Conservation (phyloP, 768 basidiomycete genomes). For the Tricholomella constricta region DNA sequence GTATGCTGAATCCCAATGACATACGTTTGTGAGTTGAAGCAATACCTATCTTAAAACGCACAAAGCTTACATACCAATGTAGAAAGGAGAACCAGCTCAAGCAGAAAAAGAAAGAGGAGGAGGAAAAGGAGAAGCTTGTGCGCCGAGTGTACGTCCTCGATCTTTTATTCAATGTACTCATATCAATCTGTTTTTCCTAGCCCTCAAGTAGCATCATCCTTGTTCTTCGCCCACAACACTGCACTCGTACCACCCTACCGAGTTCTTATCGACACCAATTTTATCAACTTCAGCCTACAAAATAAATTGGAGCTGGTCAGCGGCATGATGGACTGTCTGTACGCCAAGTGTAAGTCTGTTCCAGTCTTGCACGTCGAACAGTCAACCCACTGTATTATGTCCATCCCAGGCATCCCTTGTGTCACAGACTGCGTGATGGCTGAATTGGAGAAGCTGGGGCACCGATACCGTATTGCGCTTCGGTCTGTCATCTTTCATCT, state of each 20-base stretch:
- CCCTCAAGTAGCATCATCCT: constrained; percentile 83
- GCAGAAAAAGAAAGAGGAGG: constrained; percentile 82
- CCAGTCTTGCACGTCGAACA: neutral
- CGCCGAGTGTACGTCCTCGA: constrained; percentile 69
- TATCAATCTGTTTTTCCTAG: constrained; percentile 40
- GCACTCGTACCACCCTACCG: constrained; percentile 96
- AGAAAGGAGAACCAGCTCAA: constrained; percentile 96
- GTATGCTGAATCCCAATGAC: constrained; percentile 92
- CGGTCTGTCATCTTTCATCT: constrained; percentile 54
- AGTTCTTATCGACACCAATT: constrained; percentile 98
- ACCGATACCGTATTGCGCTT: constrained; percentile 91
- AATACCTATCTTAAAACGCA: neutral
- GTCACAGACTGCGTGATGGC: constrained; percentile 99
- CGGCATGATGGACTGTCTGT: constrained; percentile 99
- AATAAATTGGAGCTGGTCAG: constrained; percentile 95
- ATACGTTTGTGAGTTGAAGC: constrained; percentile 72
- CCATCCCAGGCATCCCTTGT: constrained; percentile 85
- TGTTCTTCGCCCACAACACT: constrained; percentile 94
- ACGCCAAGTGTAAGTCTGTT: constrained; percentile 80
- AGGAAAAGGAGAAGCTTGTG: constrained; percentile 75
- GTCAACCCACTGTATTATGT: constrained; percentile 7
- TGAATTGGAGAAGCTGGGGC: constrained; percentile 96
- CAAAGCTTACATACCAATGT: constrained; percentile 12
- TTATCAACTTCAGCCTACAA: constrained; percentile 98
- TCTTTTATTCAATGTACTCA: neutral